Evolutionary conservation across 495 filamentous ascomycete species (phyloP), one percentile per base, ranked within the genome.

Genomic region (Chaetomium tenue): DNA sequence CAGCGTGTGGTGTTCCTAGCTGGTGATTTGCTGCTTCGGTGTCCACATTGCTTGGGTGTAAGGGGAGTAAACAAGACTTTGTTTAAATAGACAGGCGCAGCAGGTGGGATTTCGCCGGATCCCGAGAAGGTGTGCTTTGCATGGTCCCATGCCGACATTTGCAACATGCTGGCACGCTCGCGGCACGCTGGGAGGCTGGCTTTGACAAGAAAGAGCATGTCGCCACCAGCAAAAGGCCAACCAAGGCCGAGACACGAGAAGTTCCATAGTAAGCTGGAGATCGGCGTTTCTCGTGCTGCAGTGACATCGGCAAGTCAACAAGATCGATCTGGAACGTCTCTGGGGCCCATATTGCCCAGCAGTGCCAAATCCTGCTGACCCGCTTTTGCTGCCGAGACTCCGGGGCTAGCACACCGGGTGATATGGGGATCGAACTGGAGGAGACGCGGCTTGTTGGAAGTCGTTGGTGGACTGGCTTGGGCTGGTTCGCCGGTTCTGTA

Each of bases 371-470:
- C 42, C 30, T 11, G 44, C 20, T 13, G 44, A 40, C 62, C 62
- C 62, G 46, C 54, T 58, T 39, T 51, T 58, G 53, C 52, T 52
- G 55, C 62, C 62, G 62, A 64, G 47, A 64, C 46, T n/a, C 54
- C 53, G 62, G 53, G 22, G 9, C 26, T 22, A 6, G 28, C 28
- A 30, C 28, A 6, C 28, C 6, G 48, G 30, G 51, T 22, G 37
- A 58, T 51, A 22, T 39, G 58, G 58, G n/a, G n/a, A n/a, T n/a
- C n/a, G n/a, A n/a, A n/a, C n/a, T n/a, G n/a, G n/a, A 39, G 58
- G 51, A 51, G 2, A 37, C 23, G n/a, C 18, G 4, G n/a, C 33
- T 25, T 23, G 33, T n/a, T 12, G 2, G 52, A 20, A 28, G 28
- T 18, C 7, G 28, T 18, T 1, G 18, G 7, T 39, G 22, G 55